phyloP scores from a whole-genome alignment of 352 stramenopile species.

The Phytophthora constricta region DNA sequence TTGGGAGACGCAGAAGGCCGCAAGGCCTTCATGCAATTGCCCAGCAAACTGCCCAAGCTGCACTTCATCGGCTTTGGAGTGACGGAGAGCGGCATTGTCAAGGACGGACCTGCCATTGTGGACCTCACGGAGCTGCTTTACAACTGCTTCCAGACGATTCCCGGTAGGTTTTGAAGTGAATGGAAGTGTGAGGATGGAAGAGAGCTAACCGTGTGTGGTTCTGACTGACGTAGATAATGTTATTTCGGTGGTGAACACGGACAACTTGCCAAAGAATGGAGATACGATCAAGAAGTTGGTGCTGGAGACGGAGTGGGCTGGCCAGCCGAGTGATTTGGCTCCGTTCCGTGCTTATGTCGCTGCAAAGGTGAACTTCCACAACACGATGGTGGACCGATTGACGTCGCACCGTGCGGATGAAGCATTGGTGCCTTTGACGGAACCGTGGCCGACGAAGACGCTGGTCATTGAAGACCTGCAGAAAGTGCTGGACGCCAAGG shows the following conservation, averaged over 20 bases:
- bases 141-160: conserved; percentile 41
- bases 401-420: conserved; percentile 55
- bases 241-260: conserved; percentile 82
- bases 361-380: conserved; percentile 74
- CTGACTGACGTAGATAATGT: conserved; percentile 36
- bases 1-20: conserved; percentile 40
- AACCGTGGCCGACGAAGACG: conserved; percentile 68
- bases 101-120: conserved; percentile 41
- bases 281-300: conserved; percentile 59
- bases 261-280: conserved; percentile 81
- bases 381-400: conserved; percentile 88
- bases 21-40: conserved; percentile 45
- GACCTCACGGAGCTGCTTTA: conserved; percentile 66
- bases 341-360: conserved; percentile 52
- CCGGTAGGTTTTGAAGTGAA: conserved; percentile 25
- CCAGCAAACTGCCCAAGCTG: conserved; percentile 46
- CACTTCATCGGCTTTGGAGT: conserved; percentile 67
- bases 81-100: conserved; percentile 59
- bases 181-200: not conserved
- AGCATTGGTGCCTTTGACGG: conserved; percentile 58
- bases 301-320: conserved; percentile 29
- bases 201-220: not conserved
- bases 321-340: conserved; percentile 17
- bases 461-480: conserved; percentile 76
- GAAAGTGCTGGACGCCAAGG: conserved; percentile 35